Base-by-base conservation (phyloP, 2,329 filamentous ascomycete genomes). In the Aspergillus sp. region DNA sequence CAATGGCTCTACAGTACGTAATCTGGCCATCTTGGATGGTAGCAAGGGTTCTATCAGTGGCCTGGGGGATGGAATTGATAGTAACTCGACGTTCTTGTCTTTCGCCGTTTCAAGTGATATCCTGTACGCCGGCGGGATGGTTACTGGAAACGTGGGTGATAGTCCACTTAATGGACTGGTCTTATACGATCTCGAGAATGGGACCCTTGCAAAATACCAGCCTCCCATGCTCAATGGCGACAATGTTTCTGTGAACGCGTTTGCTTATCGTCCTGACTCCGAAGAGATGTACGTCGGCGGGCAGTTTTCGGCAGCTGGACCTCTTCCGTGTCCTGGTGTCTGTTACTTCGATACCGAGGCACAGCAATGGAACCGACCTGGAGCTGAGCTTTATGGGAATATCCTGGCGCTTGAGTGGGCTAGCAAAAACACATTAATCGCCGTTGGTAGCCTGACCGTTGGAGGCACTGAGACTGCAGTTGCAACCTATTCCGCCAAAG, bases 271-370 rank as follows among this genome's bases (percentile, higher is more conserved):
- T 55, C 90, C 90, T 0, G 84, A 83, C 55, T 87, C 86, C 17
- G 81, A 82, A 1, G 86, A 95, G 51, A 81, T 99, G 12, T 99
- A 90, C 69, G 89, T 99, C 33, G 93, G 89, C 39, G 95, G 95
- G 33, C 86, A 84, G 9, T 99, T 98, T 69, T 80, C 85, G n/a
- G 85, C 84, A 33, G 95, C 92, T 17, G 95, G 95, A 27, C 88
- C 89, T 4, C 82, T 98, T 31, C 87, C 85, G 43, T 99, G 95
- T 71, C 87, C 89, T 3, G 87, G 86, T 47, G 84, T 99, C 23
- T 99, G 95, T 75, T 80, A 89, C 58, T 96, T 90, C 76, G 87
- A 89, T 69, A 85, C 87, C 2, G 78, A 84, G 7, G 81, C 82
- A 4, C 83, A 82, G 14, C 88, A 93, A 67, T 99, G 93, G 93